Evolutionary conservation across 768 basidiomycete genomes (phyloP).

Genomic region (Lanmaoa pseudosensibilis): DNA sequence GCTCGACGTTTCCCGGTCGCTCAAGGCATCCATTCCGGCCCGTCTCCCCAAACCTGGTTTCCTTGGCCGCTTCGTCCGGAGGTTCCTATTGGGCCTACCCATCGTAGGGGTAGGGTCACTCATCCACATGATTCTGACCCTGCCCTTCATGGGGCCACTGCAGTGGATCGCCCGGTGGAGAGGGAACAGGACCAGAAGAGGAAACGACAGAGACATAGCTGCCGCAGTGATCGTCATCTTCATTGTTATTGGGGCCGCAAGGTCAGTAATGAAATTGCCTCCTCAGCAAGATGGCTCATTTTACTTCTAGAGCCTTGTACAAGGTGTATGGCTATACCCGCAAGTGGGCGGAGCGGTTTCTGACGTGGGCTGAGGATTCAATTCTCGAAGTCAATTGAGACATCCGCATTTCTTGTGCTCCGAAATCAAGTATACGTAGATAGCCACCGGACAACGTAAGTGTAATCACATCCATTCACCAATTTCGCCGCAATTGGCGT

Average conservation of each 20-base stretch:
- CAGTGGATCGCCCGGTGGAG: slow-evolving; percentile 71
- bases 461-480: slow-evolving; percentile 43
- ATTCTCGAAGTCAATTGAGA: slow-evolving; percentile 70
- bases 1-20: slow-evolving; percentile 12
- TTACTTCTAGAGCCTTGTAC: slow-evolving; percentile 56
- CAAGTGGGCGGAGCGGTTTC: slow-evolving; percentile 53
- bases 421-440: slow-evolving; percentile 18
- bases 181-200: slow-evolving; percentile 51
- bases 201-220: slow-evolving; percentile 59
- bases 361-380: slow-evolving; percentile 74
- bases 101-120: slow-evolving; percentile 76
- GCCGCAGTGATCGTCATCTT: slow-evolving; percentile 64
- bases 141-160: slow-evolving; percentile 64
- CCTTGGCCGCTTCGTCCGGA: slow-evolving; percentile 56
- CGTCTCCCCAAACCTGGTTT: slow-evolving; percentile 41
- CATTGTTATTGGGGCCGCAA: slow-evolving; percentile 59
- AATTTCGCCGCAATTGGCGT: slow-evolving; percentile 68
- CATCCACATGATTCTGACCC: slow-evolving; percentile 66
- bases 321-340: slow-evolving; percentile 70
- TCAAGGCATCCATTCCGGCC: slow-evolving; percentile 20
- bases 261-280: slow-evolving; percentile 41
- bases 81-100: slow-evolving; percentile 77
- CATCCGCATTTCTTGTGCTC: slow-evolving; percentile 8
- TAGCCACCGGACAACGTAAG: slow-evolving; percentile 8
- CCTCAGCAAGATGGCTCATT: slow-evolving; percentile 9